These are phyloP conservation scores for Pestalotiopsis sp. DNA, from an alignment of 2,329 filamentous ascomycete genomes.

Conservation along the genomic window DNA sequence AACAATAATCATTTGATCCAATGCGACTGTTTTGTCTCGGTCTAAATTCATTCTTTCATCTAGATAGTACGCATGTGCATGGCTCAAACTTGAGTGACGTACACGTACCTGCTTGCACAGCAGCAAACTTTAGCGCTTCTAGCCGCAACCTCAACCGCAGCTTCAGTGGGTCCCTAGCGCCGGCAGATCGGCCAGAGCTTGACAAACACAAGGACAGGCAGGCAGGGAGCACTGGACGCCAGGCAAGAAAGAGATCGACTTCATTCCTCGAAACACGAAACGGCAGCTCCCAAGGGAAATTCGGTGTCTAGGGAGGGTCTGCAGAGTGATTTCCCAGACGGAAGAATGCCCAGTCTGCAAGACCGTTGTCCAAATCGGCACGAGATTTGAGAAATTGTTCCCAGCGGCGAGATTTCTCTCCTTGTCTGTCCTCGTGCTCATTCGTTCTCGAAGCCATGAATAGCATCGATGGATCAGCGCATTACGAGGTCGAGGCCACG, in stretches of 20 bases:
- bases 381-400: not conserved
- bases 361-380: not conserved
- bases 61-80: too few relatives aligned
- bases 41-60: too few relatives aligned
- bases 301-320: not conserved
- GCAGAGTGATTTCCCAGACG: not conserved
- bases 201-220: not conserved
- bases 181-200: slow-evolving; percentile 6
- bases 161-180: slow-evolving; percentile 9
- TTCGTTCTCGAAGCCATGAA: slow-evolving; percentile 47
- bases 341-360: not conserved
- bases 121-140: not conserved
- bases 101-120: too few relatives aligned
- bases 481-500: slow-evolving; percentile 57
- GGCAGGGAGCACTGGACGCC: not conserved
- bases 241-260: not conserved
- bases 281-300: not conserved
- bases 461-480: slow-evolving; percentile 60
- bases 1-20: too few relatives aligned
- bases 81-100: too few relatives aligned
- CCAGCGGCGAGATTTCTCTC: not conserved
- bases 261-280: not conserved
- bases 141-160: not conserved
- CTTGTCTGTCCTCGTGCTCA: not conserved
- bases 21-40: too few relatives aligned